Evolutionary conservation across 2,329 filamentous ascomycete genomes (phyloP).

Genomic region (Dryadomyces quercus-mongolicae): DNA sequence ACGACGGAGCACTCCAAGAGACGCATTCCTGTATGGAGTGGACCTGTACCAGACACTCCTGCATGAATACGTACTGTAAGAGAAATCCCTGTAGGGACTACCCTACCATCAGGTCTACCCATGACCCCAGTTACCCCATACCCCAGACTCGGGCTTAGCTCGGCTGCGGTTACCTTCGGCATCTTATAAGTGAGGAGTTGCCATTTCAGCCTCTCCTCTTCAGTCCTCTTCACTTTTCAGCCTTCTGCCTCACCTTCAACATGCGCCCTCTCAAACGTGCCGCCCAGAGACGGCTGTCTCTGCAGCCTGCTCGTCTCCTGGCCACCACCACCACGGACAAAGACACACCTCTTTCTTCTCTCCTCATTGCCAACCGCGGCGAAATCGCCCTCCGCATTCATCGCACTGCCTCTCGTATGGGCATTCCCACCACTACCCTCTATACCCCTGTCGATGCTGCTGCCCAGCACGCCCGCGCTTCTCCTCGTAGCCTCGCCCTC

Average conservation of each 20-base stretch:
- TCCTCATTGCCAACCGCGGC: conserved; percentile 91
- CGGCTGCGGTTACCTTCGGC: conserved; percentile 11
- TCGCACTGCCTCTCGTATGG: conserved; percentile 73
- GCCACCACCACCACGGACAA: too few species aligned
- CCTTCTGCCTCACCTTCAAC: too few species aligned
- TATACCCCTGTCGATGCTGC: conserved; percentile 86
- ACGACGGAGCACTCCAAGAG: too few species aligned
- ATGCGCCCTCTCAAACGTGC: conserved; percentile 45
- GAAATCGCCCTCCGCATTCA: conserved; percentile 94
- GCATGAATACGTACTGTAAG: too few species aligned
- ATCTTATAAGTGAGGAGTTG: too few species aligned
- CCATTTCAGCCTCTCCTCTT: neutral
- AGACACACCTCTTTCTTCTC: conserved; percentile 68
- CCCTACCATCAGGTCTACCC: too few species aligned
- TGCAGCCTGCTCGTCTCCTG: too few species aligned
- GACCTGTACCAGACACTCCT: too few species aligned
- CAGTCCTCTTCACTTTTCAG: neutral
- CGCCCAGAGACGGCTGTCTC: too few species aligned
- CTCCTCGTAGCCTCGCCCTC: conserved; percentile 72
- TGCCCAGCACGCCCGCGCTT: conserved; percentile 79
- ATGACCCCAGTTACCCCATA: neutral
- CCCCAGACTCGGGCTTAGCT: too few species aligned
- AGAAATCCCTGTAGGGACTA: too few species aligned
- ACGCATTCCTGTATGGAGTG: too few species aligned
- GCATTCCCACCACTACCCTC: conserved; percentile 85